Percentiles rank a stretch among this genome's conserved stretches.
These are phyloP conservation scores for Smallanthus sonchifolius DNA, from an alignment of 129 eudicot species.

Conservation along the genomic window DNA sequence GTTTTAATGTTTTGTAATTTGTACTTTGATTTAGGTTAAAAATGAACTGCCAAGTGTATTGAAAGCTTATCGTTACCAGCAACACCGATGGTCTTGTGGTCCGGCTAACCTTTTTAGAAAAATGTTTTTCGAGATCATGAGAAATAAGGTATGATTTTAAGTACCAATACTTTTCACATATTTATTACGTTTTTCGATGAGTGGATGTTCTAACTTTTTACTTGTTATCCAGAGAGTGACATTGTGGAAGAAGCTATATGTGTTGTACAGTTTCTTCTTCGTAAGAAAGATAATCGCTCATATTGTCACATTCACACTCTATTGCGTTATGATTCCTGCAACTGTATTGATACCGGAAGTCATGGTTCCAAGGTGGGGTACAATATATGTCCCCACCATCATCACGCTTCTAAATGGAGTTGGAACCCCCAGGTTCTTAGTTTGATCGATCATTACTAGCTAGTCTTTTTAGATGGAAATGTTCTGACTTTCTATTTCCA, in stretches of 20 bases:
- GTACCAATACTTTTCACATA: background rate
- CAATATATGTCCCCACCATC: background rate
- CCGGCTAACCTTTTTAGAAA: background rate
- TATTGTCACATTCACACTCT: constrained; percentile 1
- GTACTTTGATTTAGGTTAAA: background rate
- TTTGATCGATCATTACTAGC: background rate
- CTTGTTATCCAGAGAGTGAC: background rate
- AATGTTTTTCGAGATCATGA: background rate
- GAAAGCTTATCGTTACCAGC: background rate
- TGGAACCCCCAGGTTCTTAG: background rate
- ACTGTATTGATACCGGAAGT: background rate
- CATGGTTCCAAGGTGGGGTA: background rate
- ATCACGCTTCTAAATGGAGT: background rate
- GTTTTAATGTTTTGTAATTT: background rate
- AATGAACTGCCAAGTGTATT: background rate
- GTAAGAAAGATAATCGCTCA: background rate
- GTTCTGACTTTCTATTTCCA: background rate
- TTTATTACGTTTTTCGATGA: background rate
- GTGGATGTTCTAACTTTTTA: background rate
- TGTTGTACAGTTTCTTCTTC: constrained; percentile 1
- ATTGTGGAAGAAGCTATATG: background rate
- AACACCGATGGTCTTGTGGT: constrained; percentile 7
- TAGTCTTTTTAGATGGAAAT: background rate
- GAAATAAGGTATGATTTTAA: background rate
- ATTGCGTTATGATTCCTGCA: constrained; percentile 7